These are phyloP conservation scores for Lactarius quietus DNA, from an alignment of 768 basidiomycete genomes.

Conservation along the genomic window DNA sequence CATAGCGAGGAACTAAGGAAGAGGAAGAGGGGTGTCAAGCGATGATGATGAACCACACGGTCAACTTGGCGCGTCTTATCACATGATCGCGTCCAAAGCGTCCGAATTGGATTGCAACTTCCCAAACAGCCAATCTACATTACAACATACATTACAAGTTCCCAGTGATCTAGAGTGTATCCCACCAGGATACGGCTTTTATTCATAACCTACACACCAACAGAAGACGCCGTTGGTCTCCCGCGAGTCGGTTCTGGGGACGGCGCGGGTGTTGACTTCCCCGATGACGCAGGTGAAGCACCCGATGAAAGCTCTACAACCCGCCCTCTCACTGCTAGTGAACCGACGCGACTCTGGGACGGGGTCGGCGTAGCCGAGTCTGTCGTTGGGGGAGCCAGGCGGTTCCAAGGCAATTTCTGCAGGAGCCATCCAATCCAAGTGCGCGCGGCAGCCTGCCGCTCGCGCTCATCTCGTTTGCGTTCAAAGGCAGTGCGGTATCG, in stretches of 20 bases:
- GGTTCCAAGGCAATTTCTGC: slow-evolving; percentile 31
- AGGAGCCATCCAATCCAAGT: slow-evolving; percentile 35
- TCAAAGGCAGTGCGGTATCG: slow-evolving; percentile 88
- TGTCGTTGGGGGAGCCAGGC: slow-evolving; percentile 7
- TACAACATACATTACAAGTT: slow-evolving; percentile 5
- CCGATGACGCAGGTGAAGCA: slow-evolving; percentile 10
- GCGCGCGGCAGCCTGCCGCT: slow-evolving; percentile 36
- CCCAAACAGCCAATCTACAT: background rate
- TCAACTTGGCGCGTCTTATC: slow-evolving; percentile 23
- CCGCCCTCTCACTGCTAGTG: slow-evolving; percentile 12
- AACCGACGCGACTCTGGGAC: slow-evolving; percentile 18
- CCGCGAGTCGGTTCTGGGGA: slow-evolving; percentile 15
- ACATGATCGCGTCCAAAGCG: slow-evolving; percentile 25
- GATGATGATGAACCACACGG: background rate
- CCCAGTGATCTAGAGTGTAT: slow-evolving; percentile 9
- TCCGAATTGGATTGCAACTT: background rate
- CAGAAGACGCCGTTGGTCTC: slow-evolving; percentile 5
- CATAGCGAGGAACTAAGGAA: slow-evolving; percentile 12
- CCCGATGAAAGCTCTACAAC: slow-evolving; percentile 9
- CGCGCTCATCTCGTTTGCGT: slow-evolving; percentile 62
- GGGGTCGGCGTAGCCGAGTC: slow-evolving; percentile 19
- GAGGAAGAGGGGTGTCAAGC: background rate
- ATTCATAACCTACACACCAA: slow-evolving; percentile 3
- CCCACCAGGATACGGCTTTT: background rate
- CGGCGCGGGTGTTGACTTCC: slow-evolving; percentile 15